Base-by-base conservation (phyloP, 495 filamentous ascomycete genomes). In the Pseudevernia furfuracea region DNA sequence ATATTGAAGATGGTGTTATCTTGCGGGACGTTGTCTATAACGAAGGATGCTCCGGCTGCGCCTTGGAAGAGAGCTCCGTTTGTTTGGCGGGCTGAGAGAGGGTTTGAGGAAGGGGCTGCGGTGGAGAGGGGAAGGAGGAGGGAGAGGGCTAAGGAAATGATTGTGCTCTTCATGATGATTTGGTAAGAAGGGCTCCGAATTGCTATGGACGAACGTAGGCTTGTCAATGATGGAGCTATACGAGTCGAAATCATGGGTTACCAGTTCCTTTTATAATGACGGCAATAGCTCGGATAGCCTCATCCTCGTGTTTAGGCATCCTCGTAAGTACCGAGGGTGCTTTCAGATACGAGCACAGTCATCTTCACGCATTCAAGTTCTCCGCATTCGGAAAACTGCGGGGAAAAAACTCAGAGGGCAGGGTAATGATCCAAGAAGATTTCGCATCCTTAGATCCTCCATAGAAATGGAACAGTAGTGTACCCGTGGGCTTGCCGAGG, bases 1-100 rank as follows among this genome's bases (percentile, higher is more conserved):
- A 59, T 59, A 36, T n/a, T 25, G 39, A 59, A 59, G 57, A 59
- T 59, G 57, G 57, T 59, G 21, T 59, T 59, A 21, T 59, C 57
- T 15, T 59, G 57, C 36, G 57, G 57, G 36, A 59, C 57, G 11
- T 39, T 39, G n/a, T 39, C 11, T 2, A 59, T 38, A 9, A 12
- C 9, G 36, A 59, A 59, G 32, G 19, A 38, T 12, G 56, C 56
- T 36, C 36, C 36, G 39, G 21, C 57, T 7, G 36, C 57, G 36
- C 36, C 57, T 25, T 59, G 57, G 57, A 59, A 59, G 10, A 59
- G 34, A 23, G 41, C 36, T 6, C 36, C 57, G 8, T 38, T 23
- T 59, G 57, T 41, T 41, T 59, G 57, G 21, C 57, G 57, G n/a
- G 57, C 36, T 41, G 17, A n/a, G 57, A 59, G 57, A 21, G 32